phyloP scores from a whole-genome alignment of 768 basidiomycete species.

The Auricularia heimuer region DNA sequence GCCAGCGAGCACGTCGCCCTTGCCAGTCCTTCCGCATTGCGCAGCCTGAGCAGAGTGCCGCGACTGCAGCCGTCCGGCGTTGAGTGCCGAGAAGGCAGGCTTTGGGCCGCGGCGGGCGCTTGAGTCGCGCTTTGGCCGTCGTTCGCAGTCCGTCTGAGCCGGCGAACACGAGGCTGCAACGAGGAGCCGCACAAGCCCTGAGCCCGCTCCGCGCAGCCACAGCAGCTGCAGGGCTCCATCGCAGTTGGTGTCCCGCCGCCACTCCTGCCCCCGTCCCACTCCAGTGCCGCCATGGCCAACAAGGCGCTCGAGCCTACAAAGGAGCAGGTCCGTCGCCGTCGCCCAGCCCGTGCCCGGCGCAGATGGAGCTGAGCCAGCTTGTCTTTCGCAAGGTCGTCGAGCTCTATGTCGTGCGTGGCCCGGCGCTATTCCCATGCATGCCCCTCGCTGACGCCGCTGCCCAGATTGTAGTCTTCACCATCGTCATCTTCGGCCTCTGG shows the following conservation, averaged over 20 bases:
- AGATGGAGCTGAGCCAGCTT: constrained; percentile 2
- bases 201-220: background rate
- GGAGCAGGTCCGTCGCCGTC: constrained; percentile 49
- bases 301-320: constrained; percentile 44
- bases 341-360: constrained; percentile 11
- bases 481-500: constrained; percentile 83
- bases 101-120: background rate
- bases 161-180: background rate
- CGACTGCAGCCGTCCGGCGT: background rate
- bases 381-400: constrained; percentile 46
- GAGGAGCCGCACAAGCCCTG: background rate
- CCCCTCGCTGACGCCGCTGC: constrained; percentile 5
- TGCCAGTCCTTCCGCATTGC: too few species aligned
- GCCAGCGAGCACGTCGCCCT: too few species aligned
- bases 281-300: constrained; percentile 27
- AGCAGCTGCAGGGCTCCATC: background rate
- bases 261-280: constrained; percentile 33
- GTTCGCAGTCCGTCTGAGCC: background rate
- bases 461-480: constrained; percentile 76
- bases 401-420: constrained; percentile 57
- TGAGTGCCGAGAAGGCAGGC: background rate
- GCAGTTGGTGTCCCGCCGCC: constrained; percentile 21
- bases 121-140: too few species aligned
- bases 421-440: background rate
- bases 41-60: background rate